Percentiles rank a stretch among this genome's conserved stretches.
These are phyloP conservation scores for Ogataea glucozyma DNA, from an alignment of 805 yeast genomes.

Conservation along the genomic window DNA sequence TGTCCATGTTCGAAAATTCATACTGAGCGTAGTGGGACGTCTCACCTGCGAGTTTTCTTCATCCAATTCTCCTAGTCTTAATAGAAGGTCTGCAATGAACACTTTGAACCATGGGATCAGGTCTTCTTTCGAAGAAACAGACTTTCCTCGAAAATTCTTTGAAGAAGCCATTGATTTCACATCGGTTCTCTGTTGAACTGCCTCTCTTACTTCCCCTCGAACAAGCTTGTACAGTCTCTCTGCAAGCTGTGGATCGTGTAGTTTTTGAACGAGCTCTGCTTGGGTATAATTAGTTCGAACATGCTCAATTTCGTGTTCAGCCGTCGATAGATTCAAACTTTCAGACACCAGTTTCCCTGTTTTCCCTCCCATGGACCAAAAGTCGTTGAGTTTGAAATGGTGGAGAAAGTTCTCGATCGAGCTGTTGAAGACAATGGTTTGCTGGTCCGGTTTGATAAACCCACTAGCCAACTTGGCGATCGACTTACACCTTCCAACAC, in stretches of 20 bases:
- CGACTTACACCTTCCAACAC: constrained; percentile 73
- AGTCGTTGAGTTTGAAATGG: constrained; percentile 65
- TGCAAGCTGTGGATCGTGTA: constrained; percentile 50
- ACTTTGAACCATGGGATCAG: constrained; percentile 79
- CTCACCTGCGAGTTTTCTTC: constrained; percentile 53
- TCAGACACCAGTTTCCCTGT: constrained; percentile 60
- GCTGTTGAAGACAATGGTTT: constrained; percentile 64
- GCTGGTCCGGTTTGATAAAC: constrained; percentile 80
- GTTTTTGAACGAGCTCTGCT: constrained; percentile 35
- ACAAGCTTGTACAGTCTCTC: constrained; percentile 58
- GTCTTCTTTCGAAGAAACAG: constrained; percentile 55
- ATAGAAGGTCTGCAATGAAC: constrained; percentile 74
- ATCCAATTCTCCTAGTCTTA: constrained; percentile 69
- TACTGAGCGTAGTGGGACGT: constrained; percentile 57
- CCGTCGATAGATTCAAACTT: constrained; percentile 51
- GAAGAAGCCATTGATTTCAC: constrained; percentile 87
- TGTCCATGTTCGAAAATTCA: constrained; percentile 36
- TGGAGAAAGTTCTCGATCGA: constrained; percentile 55
- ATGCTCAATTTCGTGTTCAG: constrained; percentile 39
- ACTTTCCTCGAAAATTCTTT: constrained; percentile 68
- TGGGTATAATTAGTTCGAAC: constrained; percentile 52
- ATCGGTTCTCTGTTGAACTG: constrained; percentile 57
- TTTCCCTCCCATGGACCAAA: constrained; percentile 93
- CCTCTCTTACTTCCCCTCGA: constrained; percentile 60
- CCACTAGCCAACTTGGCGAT: constrained; percentile 89